Conservation (phyloP, 805 yeast genomes). For the Candida krabiensis region DNA sequence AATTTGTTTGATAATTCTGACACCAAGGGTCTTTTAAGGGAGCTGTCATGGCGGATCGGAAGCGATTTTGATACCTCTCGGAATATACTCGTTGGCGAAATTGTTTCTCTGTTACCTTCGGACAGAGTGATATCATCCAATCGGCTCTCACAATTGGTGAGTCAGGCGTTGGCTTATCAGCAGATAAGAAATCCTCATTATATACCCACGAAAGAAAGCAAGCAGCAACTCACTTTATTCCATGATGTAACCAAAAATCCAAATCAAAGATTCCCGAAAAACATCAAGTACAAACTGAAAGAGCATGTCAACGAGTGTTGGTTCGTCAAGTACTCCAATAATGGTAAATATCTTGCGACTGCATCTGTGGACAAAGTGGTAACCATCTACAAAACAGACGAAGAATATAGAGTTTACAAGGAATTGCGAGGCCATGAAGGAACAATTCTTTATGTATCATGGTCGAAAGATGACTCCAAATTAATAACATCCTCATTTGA, state of each 20-base stretch:
- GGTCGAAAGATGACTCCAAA: constrained; percentile 72
- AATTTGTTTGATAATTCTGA: background rate
- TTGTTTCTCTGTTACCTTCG: constrained; percentile 50
- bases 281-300: constrained; percentile 43
- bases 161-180: constrained; percentile 53
- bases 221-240: constrained; percentile 17
- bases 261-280: constrained; percentile 39
- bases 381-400: constrained; percentile 61
- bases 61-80: constrained; percentile 34
- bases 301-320: constrained; percentile 78
- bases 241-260: constrained; percentile 22
- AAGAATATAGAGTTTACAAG: constrained; percentile 40
- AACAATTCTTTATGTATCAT: constrained; percentile 63
- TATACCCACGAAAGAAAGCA: constrained; percentile 18
- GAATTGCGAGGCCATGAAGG: constrained; percentile 47
- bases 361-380: constrained; percentile 69
- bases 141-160: constrained; percentile 48
- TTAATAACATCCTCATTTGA: constrained; percentile 75
- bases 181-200: constrained; percentile 25
- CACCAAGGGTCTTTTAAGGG: constrained; percentile 9
- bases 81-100: constrained; percentile 37
- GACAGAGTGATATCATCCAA: constrained; percentile 46
- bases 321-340: constrained; percentile 76
- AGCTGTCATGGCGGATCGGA: constrained; percentile 19
- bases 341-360: constrained; percentile 74